Evolutionary conservation across 495 filamentous ascomycete genomes (phyloP), one percentile per base, ranked within the genome.

Genomic region (Penicillium psychrofluorescens): DNA sequence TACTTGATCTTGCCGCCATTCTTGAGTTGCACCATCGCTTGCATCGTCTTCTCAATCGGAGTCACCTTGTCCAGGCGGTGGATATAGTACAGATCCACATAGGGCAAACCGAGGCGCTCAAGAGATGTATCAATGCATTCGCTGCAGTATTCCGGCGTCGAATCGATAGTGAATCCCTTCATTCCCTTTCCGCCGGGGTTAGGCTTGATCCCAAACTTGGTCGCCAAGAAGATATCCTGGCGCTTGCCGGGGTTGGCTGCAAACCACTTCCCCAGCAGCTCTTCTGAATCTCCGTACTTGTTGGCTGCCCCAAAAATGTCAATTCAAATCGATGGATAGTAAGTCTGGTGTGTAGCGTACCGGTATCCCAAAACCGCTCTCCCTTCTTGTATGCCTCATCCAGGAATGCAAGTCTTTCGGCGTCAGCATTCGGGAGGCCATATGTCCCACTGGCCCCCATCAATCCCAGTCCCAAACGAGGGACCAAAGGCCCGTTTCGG

Each of bases 41-140:
- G 40, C 35, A 86, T 67, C 0, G 79, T 84, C 57, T 79, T 77
- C 61, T 88, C 84, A 22, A 87, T 70, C 0, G 83, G 83, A 0
- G 62, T 73, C 11, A 63, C 51, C 5, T 44, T 47, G 41, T 68
- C 70, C 28, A 67, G 54, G 2, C 56, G 54, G 35, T 85, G 81
- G 29, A 67, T 59, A 47, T 84, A 85, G 48, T 75, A 83, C 8
- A 88, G 55, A 45, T 88, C 82, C 31, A 88, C 68, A 7, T 34
- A 69, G 1, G 73, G 64, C 0, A 74, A 52, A 0, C 71, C 72
- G 3, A 86, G 67, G 0, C 74, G 54, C 37, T 65, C 56, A 34
- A 85, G 55, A 10, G 71, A 77, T 41, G 54, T 62, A 41, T 77
- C 70, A 46, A 72, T 73, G n/a, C 72, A 66, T 22, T 59, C 7